Base-by-base conservation (phyloP, 2,329 filamentous ascomycete species). In the Neofusicoccum cordaticola region DNA sequence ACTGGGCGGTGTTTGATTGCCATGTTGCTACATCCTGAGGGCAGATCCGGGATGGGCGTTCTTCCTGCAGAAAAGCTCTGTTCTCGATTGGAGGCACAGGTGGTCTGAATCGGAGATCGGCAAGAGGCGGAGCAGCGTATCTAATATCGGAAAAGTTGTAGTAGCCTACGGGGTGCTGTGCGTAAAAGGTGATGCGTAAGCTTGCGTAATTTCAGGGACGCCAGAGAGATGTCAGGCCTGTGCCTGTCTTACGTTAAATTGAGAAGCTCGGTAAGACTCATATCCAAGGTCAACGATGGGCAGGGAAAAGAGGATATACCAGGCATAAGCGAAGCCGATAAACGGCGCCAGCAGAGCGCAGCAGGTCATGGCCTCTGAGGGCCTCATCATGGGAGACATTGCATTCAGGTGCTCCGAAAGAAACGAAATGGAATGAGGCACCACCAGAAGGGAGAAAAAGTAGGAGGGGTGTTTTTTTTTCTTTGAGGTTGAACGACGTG, bases 111-210 rank as follows among this genome's bases (percentile, higher is more conserved):
- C 85, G 77, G 50, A 84, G 71, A 13, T 83, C 69, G 9, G 82
- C 84, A 2, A 82, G 66, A 1, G 85, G 84, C 13, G 85, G 80
- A 31, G 82, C 81, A 5, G 83, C 85, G 71, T 82, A 87, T 48
- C 84, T 80, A 66, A 86, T 85, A 68, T 86, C 85, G 61, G 75
- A 81, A 73, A 86, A 86, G 66, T 82, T 84, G 72, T 84, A 86
- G 67, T 81, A 76, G 19, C 75, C 72, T 15, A 72, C 72, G 0
- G 79, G 73, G 64, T 74, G 69, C 78, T 76, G 53, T 12, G 17
- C 34, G 41, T 27, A 41, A 12, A 31, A 27, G 9, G 2, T 9
- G 7, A 31, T 41, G 75, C 74, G 57, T 72, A 9, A 27, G 17
- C 17, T 11, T 15, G 51, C 2, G 9, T 35, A 22, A 6, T 37